Evolutionary conservation across 2,329 filamentous ascomycete genomes (phyloP).

Genomic region (Calycina herbarum): DNA sequence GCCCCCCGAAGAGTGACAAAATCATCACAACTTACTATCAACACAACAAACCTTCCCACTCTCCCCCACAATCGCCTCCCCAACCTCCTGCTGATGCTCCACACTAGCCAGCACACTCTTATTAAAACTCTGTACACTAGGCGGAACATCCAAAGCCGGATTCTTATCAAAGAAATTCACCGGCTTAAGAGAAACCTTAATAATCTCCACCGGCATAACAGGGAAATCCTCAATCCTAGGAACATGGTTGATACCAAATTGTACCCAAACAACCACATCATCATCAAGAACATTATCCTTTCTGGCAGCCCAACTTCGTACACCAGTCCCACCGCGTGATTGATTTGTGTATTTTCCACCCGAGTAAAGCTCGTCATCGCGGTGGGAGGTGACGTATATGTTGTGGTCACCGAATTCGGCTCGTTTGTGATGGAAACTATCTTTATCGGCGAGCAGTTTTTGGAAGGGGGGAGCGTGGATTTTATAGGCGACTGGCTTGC

Average conservation of each 20-base stretch:
- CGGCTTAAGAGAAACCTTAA: slow-evolving; percentile 50
- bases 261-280: slow-evolving; percentile 59
- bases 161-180: slow-evolving; percentile 55
- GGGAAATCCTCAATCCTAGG: slow-evolving; percentile 66
- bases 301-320: slow-evolving; percentile 55
- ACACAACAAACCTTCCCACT: slow-evolving; percentile 29
- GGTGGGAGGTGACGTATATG: slow-evolving; percentile 56
- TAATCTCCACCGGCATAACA: slow-evolving; percentile 64
- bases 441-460: slow-evolving; percentile 52
- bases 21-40: slow-evolving; percentile 26
- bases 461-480: slow-evolving; percentile 57
- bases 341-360: slow-evolving; percentile 59
- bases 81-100: slow-evolving; percentile 23
- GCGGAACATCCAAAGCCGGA: slow-evolving; percentile 51
- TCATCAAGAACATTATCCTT: slow-evolving; percentile 50
- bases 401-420: slow-evolving; percentile 56
- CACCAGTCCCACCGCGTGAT: slow-evolving; percentile 52
- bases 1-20: background rate
- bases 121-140: slow-evolving; percentile 46
- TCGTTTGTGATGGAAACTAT: slow-evolving; percentile 48
- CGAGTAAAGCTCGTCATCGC: slow-evolving; percentile 52
- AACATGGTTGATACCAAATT: slow-evolving; percentile 63
- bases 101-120: slow-evolving; percentile 36
- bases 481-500: slow-evolving; percentile 56
- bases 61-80: slow-evolving; percentile 25